phyloP scores from a whole-genome alignment of 148 eudicot genomes.

The Persicaria tinctoria region DNA sequence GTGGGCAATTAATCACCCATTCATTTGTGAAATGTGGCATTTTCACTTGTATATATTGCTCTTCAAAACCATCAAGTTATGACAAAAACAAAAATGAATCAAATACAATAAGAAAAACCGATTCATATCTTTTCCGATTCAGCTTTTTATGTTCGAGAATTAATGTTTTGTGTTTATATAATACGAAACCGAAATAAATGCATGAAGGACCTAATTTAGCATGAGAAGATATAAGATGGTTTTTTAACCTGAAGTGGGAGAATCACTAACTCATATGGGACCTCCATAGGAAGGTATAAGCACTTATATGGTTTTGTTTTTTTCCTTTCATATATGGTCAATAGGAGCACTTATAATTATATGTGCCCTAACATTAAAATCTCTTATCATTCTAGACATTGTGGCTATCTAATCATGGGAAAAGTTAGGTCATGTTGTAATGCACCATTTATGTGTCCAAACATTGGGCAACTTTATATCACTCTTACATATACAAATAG shows the following conservation, averaged over 20 bases:
- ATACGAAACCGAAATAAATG: too few species aligned
- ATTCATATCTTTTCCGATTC: too few species aligned
- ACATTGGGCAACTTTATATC: neutral
- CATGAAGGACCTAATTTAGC: neutral
- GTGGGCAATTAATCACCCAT: neutral
- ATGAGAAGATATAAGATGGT: neutral
- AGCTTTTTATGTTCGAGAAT: too few species aligned
- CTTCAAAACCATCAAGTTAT: neutral
- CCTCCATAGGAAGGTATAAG: neutral
- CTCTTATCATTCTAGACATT: neutral
- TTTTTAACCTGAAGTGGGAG: neutral
- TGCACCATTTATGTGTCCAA: neutral
- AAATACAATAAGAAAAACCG: too few species aligned
- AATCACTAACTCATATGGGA: neutral
- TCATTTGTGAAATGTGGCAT: neutral
- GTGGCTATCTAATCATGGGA: conserved; percentile 5
- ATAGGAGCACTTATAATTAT: neutral
- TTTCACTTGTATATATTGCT: neutral
- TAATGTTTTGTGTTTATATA: too few species aligned
- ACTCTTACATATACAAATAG: neutral
- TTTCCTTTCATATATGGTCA: too few species aligned
- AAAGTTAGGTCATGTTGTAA: conserved; percentile 9
- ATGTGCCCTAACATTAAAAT: neutral
- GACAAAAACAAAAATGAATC: too few species aligned
- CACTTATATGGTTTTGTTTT: neutral